Percentiles rank a stretch among this genome's conserved stretches.
Evolutionary conservation across 1,284 basidiomycete genomes (phyloP).

Genomic region (Cystobasidium slooffiae): DNA sequence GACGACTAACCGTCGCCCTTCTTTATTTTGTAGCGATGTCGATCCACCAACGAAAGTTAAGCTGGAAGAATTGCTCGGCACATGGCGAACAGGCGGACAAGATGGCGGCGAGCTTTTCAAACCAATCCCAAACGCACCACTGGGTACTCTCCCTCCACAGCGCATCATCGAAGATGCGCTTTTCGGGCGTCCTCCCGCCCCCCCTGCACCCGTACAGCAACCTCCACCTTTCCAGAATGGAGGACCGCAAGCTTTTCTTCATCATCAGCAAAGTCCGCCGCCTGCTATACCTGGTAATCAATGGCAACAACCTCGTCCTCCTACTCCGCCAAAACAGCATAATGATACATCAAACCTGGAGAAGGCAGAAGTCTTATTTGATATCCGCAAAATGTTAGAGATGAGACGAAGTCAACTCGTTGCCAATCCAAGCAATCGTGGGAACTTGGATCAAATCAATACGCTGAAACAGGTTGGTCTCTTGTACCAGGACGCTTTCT

Average conservation of each 20-base stretch:
- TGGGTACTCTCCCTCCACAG: constrained; percentile 45
- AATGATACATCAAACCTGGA: constrained; percentile 45
- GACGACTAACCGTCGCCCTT: background rate
- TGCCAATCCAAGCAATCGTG: constrained; percentile 71
- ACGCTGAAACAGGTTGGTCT: constrained; percentile 72
- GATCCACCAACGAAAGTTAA: constrained; percentile 73
- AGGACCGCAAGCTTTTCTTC: background rate
- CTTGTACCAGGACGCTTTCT: background rate
- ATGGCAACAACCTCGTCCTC: constrained; percentile 5
- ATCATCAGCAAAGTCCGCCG: constrained; percentile 1
- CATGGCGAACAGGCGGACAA: constrained; percentile 84
- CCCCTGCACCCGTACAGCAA: constrained; percentile 10
- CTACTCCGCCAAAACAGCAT: constrained; percentile 7
- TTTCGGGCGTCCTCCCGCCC: constrained; percentile 44
- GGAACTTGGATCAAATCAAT: constrained; percentile 65
- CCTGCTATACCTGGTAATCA: constrained; percentile 2
- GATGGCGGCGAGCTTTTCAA: constrained; percentile 82
- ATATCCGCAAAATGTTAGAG: constrained; percentile 49
- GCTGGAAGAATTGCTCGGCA: constrained; percentile 93
- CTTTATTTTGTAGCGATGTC: constrained; percentile 24
- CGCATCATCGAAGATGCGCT: constrained; percentile 49
- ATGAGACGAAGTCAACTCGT: constrained; percentile 45
- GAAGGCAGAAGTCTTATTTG: constrained; percentile 49
- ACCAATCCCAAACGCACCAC: constrained; percentile 33
- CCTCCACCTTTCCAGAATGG: constrained; percentile 11